Percentiles rank a stretch among this genome's conserved stretches.
Evolutionary conservation across 2,329 filamentous ascomycete species (phyloP).

Genomic region (Scopulariopsis brevicaulis): DNA sequence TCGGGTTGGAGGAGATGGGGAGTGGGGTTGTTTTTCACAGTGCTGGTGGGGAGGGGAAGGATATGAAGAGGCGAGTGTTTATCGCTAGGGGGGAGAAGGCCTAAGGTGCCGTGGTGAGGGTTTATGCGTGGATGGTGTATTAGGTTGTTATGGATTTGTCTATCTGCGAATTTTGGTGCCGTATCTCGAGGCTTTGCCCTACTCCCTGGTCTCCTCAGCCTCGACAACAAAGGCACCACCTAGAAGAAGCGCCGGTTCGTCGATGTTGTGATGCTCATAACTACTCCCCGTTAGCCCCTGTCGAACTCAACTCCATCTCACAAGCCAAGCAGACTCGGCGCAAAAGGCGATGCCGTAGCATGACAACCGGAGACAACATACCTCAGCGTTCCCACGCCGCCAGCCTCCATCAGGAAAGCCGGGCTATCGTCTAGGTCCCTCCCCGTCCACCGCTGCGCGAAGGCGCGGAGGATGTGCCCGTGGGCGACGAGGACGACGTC

Average conservation of each 20-base stretch:
- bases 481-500: conserved; percentile 63
- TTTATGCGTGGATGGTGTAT: too few species aligned
- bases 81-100: conserved; percentile 13
- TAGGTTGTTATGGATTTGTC: neutral
- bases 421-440: conserved; percentile 65
- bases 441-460: conserved; percentile 77
- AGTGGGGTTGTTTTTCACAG: conserved; percentile 32
- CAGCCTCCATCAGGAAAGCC: conserved; percentile 74
- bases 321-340: neutral
- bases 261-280: conserved; percentile 68
- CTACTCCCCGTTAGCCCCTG: conserved; percentile 22
- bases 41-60: conserved; percentile 20
- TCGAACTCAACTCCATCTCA: conserved; percentile 3
- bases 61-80: conserved; percentile 27
- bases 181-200: conserved; percentile 5
- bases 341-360: neutral
- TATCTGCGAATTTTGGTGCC: neutral
- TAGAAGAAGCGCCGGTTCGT: conserved; percentile 70
- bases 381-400: conserved; percentile 74
- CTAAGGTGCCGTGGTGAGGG: neutral
- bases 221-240: conserved; percentile 58
- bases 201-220: conserved; percentile 14
- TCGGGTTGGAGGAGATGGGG: conserved; percentile 43
- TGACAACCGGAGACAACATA: conserved; percentile 20
- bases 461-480: conserved; percentile 78